phyloP scores from a whole-genome alignment of 768 basidiomycete species.

The Naganishia vishniacii region DNA sequence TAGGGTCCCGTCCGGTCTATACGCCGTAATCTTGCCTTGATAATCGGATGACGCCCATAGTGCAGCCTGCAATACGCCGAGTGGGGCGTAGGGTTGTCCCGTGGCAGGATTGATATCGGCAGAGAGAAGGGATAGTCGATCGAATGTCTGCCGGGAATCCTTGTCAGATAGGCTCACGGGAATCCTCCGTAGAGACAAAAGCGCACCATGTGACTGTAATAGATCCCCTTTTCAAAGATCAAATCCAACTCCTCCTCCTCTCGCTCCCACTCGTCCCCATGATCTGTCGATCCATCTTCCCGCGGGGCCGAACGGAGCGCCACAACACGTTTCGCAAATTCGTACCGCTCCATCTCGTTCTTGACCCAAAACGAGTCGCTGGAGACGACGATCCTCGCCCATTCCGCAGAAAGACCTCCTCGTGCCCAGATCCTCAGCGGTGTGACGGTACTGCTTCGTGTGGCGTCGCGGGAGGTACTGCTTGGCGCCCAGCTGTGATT shows the following conservation, averaged over 20 bases:
- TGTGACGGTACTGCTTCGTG: constrained; percentile 16
- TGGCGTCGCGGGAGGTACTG: not conserved
- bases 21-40: constrained; percentile 33
- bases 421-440: constrained; percentile 65
- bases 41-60: constrained; percentile 59
- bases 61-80: constrained; percentile 64
- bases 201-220: constrained; percentile 81
- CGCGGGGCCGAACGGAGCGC: constrained; percentile 56
- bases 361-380: constrained; percentile 74
- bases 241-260: constrained; percentile 62
- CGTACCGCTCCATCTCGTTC: constrained; percentile 73
- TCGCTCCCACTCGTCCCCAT: constrained; percentile 38
- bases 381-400: constrained; percentile 68
- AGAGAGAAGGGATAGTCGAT: constrained; percentile 70
- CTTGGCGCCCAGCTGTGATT: constrained; percentile 23
- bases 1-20: constrained; percentile 23
- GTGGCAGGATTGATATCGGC: constrained; percentile 70
- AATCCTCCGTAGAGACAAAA: constrained; percentile 27
- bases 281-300: constrained; percentile 24
- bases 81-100: constrained; percentile 62
- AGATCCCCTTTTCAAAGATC: constrained; percentile 71
- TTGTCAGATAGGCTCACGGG: not conserved
- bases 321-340: constrained; percentile 66
- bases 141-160: constrained; percentile 59
- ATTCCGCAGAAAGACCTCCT: constrained; percentile 65